Evolutionary conservation across 1,284 basidiomycete genomes (phyloP), one percentile per base, ranked within the genome.

Genomic region (Hypsizygus ulmarius): DNA sequence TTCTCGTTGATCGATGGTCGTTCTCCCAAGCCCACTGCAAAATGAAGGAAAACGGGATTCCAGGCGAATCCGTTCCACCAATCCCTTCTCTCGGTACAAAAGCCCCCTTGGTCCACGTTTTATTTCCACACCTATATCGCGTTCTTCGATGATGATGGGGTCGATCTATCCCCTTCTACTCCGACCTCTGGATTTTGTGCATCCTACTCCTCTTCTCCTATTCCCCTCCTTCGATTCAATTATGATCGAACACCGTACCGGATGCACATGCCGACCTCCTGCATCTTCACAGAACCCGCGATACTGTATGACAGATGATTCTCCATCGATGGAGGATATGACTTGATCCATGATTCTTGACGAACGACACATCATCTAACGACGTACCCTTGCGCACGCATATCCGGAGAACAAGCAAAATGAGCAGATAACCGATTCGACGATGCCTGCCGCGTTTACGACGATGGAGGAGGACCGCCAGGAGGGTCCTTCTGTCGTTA

Each of bases 321-420:
- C 54, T 61, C 60, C 54, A 66, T 65, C 60, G 64, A 68, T 66
- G 67, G 64, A 65, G 64, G 60, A 61, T 51, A 72, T 63, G 68
- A 70, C 39, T 47, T 47, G 50, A 55, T 58, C 39, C 46, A 64
- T 59, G 65, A 73, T 75, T 75, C 70, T 76, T 73, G 72, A 78
- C 64, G 74, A 77, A 72, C 61, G 56, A 52, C 27, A 41, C 15
- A 8, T 36, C 27, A 47, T 48, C 60, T 51, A 50, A 67, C 55
- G 64, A 68, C 60, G 50, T 57, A 28, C 16, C 43, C 32, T 29
- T 11, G 21, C 21, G 7, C 21, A 25, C 21, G 21, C 58, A 58
- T 50, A 54, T 57, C 47, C 58, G 54, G 51, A 57, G 35, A 53
- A 38, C 21, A 32, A 11, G 29, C 40, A 48, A 37, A 45, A 14